These are phyloP conservation scores for Phytophthora meadii DNA, from an alignment of 352 stramenopile genomes.

Conservation along the genomic window DNA sequence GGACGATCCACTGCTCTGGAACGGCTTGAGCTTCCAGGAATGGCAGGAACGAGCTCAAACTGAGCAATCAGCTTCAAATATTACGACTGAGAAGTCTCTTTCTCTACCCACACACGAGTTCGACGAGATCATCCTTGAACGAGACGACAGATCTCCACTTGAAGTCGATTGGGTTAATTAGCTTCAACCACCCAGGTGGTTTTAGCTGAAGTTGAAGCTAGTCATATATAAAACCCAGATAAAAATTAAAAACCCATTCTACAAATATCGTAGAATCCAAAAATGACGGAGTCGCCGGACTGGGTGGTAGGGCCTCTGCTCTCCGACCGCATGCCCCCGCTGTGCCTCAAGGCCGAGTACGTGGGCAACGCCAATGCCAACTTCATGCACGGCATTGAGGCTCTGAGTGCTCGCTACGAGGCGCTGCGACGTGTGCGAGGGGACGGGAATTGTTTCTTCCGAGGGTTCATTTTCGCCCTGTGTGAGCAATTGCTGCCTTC, in stretches of 20 bases:
- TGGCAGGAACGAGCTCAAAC: slow-evolving; percentile 39
- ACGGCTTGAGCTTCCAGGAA: slow-evolving; percentile 47
- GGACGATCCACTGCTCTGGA: slow-evolving; percentile 45
- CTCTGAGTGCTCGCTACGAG: slow-evolving; percentile 70
- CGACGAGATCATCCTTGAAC: slow-evolving; percentile 22
- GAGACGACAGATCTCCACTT: slow-evolving; percentile 22
- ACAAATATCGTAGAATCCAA: too few species aligned
- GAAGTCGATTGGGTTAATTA: slow-evolving; percentile 32
- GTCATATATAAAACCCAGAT: too few species aligned
- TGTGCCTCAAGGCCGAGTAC: slow-evolving; percentile 75
- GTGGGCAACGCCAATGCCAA: slow-evolving; percentile 74
- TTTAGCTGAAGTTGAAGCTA: slow-evolving; percentile 1
- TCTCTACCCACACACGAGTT: slow-evolving; percentile 2
- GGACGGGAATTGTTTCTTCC: slow-evolving; percentile 94
- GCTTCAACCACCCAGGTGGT: too few species aligned
- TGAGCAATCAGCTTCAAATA: neutral
- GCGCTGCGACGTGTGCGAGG: slow-evolving; percentile 84
- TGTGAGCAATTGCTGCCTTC: slow-evolving; percentile 76
- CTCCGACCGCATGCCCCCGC: slow-evolving; percentile 60
- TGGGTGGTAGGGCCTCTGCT: slow-evolving; percentile 46
- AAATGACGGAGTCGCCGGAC: slow-evolving; percentile 3
- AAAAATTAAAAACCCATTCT: too few species aligned
- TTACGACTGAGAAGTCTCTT: too few species aligned
- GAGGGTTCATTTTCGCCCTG: slow-evolving; percentile 89
- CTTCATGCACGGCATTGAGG: slow-evolving; percentile 77